phyloP scores from a whole-genome alignment of 139 green algal genomes.

The Spirogloea muscicola region DNA sequence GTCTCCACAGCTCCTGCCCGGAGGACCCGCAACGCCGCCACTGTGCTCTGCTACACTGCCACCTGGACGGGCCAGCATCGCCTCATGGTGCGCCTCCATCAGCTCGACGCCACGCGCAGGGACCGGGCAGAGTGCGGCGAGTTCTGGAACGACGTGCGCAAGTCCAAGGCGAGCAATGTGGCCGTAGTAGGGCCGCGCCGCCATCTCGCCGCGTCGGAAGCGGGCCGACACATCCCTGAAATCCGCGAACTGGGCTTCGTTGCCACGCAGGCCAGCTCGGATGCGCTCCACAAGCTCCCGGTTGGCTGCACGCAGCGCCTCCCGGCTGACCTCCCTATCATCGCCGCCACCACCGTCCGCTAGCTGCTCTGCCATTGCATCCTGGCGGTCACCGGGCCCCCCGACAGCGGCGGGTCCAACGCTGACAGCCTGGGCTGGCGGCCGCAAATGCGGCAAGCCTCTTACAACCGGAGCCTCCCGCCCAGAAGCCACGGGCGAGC shows the following conservation, averaged over 20 bases:
- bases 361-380: not conserved
- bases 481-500: not conserved
- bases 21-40: not conserved
- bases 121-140: conserved; percentile 38
- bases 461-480: not conserved
- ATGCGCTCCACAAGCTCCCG: conserved; percentile 31
- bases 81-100: conserved; percentile 12
- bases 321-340: not conserved
- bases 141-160: conserved; percentile 32
- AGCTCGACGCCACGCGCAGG: conserved; percentile 18
- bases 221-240: conserved; percentile 33
- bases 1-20: not conserved
- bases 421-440: not conserved
- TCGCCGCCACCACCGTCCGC: not conserved
- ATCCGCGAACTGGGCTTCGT: conserved; percentile 35
- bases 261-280: not conserved
- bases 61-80: not conserved
- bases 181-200: conserved; percentile 15
- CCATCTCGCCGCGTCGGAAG: conserved; percentile 18
- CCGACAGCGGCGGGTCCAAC: not conserved
- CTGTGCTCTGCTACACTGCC: not conserved
- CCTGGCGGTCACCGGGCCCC: not conserved
- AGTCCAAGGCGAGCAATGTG: conserved; percentile 36
- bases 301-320: conserved; percentile 36
- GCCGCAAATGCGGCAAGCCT: not conserved